These are phyloP conservation scores for Amanita inopinata DNA, from an alignment of 768 basidiomycete species.

Conservation along the genomic window DNA sequence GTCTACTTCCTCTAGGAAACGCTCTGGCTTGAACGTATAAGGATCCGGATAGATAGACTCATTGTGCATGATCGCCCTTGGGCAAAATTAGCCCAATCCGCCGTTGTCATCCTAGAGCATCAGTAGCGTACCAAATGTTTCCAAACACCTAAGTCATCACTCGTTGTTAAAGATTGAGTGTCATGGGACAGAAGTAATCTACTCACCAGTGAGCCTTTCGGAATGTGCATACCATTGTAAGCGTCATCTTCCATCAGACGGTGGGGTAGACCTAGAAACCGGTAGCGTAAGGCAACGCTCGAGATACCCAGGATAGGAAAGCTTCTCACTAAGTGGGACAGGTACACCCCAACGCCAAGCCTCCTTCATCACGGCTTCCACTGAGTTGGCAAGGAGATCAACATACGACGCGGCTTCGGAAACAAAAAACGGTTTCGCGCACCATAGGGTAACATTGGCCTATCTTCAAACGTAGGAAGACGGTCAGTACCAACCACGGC, in stretches of 20 bases:
- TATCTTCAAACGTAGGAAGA: slow-evolving; percentile 51
- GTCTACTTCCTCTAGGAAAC: slow-evolving; percentile 32
- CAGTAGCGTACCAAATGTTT: slow-evolving; percentile 45
- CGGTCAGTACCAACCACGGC: slow-evolving; percentile 42
- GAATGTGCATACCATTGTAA: slow-evolving; percentile 47
- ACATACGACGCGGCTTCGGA: neutral
- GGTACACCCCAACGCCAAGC: slow-evolving; percentile 44
- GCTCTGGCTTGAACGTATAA: slow-evolving; percentile 41
- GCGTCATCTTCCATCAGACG: slow-evolving; percentile 56
- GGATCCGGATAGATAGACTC: slow-evolving; percentile 41
- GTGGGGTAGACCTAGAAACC: slow-evolving; percentile 46
- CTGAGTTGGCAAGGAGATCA: slow-evolving; percentile 12
- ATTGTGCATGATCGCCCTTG: slow-evolving; percentile 41
- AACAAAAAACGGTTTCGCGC: slow-evolving; percentile 13
- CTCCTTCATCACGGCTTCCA: slow-evolving; percentile 49
- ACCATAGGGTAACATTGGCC: slow-evolving; percentile 46
- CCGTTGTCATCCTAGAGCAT: neutral
- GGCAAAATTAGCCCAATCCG: neutral
- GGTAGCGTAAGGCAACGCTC: slow-evolving; percentile 3
- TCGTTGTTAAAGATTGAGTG: slow-evolving; percentile 5
- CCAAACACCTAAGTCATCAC: slow-evolving; percentile 31
- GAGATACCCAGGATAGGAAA: neutral
- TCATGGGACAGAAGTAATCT: neutral
- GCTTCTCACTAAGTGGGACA: slow-evolving; percentile 43
- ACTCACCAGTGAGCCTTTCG: slow-evolving; percentile 50